A percentile compares a stretch with the other conserved stretches of the same genome.
Conservation (phyloP, 192 early-diverging fungal genomes). For the Mortierella hygrophila region DNA sequence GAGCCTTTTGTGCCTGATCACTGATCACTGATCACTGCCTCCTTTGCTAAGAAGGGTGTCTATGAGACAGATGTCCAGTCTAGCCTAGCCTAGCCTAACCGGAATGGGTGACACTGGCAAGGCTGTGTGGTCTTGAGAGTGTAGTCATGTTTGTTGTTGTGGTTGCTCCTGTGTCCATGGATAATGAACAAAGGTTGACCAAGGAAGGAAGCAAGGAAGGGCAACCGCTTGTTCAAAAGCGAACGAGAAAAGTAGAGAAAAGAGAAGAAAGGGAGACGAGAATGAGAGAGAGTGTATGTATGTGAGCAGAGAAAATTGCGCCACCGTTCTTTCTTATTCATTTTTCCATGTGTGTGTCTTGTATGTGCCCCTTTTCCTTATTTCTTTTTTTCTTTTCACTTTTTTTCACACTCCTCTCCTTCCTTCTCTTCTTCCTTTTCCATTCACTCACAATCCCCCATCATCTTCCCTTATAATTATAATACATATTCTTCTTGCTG, state of each 20-base stretch:
- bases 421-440: not conserved
- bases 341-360: not conserved
- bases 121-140: too few species aligned
- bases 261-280: not conserved
- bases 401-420: not conserved
- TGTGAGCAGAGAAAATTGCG: not conserved
- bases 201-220: not conserved
- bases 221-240: not conserved
- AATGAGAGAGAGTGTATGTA: not conserved
- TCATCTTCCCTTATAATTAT: too few species aligned
- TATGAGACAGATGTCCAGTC: too few species aligned
- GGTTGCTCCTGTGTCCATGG: too few species aligned
- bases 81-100: too few species aligned
- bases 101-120: too few species aligned
- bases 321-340: not conserved
- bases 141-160: too few species aligned
- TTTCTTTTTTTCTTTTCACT: not conserved
- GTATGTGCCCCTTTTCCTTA: not conserved
- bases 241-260: not conserved
- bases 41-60: too few species aligned
- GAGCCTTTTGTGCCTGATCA: not conserved
- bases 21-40: too few species aligned
- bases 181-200: too few species aligned
- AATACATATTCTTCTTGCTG: too few species aligned
- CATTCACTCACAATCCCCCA: not conserved